Evolutionary conservation across 2,329 filamentous ascomycete species (phyloP), one percentile per base, ranked within the genome.

Genomic region (Beauveria sp.): DNA sequence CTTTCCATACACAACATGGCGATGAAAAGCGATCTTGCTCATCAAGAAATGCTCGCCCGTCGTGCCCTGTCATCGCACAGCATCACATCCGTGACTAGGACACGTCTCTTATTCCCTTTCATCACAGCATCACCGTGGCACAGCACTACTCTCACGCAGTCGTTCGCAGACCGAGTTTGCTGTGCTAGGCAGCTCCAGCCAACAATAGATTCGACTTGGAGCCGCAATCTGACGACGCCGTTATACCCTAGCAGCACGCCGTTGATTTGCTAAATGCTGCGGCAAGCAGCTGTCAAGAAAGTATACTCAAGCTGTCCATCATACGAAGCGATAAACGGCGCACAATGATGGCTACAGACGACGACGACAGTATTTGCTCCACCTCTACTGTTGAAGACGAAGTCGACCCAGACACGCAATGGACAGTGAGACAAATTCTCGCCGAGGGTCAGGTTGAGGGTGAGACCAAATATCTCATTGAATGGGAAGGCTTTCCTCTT

Each of bases 351-450:
- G 57, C 52, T 53, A 58, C 55, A 24, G 65, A 69, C 16, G 72
- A 75, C 38, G 65, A 69, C 18, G 72, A 76, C 38, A 66, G 64
- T n/a, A 61, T 69, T 20, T 74, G 72, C 5, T 24, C 75, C 28
- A 66, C 71, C 3, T 77, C 75, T 10, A 74, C 75, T 3, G 64
- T 72, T 12, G 69, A 69, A 16, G 69, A 72, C 22, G 66, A 68
- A 7, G 58, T 66, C 43, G 76, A 78, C 3, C 70, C 74, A 10
- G 73, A 78, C 18, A 71, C 76, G 5, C 79, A 81, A 63, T 86
- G 80, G 69, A 69, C 73, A 6, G 78, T 87, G 6, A 79, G 82
- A 46, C 71, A 72, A 12, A 79, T 88, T 46, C 72, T 86, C 6
- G 78, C 79, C 0, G 78, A 85, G 64, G 74, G 71, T 8, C 59